phyloP scores from a whole-genome alignment of 345 rosid genomes.

The Cochlearia excelsa region DNA sequence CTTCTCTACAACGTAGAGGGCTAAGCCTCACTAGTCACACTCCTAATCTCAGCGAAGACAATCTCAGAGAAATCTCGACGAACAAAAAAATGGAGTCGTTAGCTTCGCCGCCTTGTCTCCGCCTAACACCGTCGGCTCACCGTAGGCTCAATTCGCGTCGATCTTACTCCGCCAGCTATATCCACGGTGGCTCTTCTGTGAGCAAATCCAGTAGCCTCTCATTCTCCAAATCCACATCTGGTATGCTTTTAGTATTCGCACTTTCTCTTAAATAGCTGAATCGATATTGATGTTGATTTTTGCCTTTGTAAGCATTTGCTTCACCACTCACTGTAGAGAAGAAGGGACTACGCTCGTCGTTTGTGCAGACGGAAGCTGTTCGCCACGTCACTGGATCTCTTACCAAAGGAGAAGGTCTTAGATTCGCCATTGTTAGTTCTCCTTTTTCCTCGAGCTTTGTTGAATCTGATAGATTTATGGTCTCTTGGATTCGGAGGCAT shows the following conservation, averaged over 20 bases:
- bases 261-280: not conserved
- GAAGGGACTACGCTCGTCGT: constrained; percentile 39
- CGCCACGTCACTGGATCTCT: constrained; percentile 67
- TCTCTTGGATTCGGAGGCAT: constrained; percentile 8
- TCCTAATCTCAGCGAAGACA: constrained; percentile 1
- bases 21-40: not conserved
- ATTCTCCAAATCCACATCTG: constrained; percentile 40
- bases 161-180: not conserved
- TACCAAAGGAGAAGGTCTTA: constrained; percentile 62
- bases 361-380: constrained; percentile 51
- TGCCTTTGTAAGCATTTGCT: constrained; percentile 32
- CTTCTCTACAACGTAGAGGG: constrained; percentile 6
- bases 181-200: constrained; percentile 12
- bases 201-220: constrained; percentile 36
- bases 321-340: constrained; percentile 35
- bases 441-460: not conserved
- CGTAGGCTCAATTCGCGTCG: constrained; percentile 10
- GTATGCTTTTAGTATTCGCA: constrained; percentile 22
- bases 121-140: constrained; percentile 23
- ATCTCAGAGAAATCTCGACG: not conserved
- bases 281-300: not conserved
- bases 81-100: constrained; percentile 32
- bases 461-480: not conserved
- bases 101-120: constrained; percentile 33
- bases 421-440: constrained; percentile 75